Evolutionary conservation across 768 basidiomycete genomes (phyloP).

Genomic region (Rossbeevera mucosa): DNA sequence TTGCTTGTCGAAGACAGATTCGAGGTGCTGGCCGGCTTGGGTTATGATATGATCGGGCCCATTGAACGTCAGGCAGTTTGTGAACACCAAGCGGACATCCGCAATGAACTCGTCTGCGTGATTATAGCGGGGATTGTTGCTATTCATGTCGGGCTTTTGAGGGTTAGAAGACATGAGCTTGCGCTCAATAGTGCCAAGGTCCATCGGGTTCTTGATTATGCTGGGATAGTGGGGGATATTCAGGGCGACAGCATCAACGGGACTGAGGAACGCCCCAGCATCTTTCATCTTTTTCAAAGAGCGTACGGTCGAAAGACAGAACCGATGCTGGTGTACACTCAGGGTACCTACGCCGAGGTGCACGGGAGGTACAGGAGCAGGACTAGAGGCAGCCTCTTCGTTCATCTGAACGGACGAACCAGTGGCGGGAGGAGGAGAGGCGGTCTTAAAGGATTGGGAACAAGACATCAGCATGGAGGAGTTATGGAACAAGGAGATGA

Average conservation of each 20-base stretch:
- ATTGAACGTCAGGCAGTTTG: constrained; percentile 88
- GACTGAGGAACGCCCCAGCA: constrained; percentile 71
- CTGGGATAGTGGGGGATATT: constrained; percentile 84
- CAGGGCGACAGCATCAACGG: constrained; percentile 84
- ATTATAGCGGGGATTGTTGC: constrained; percentile 69
- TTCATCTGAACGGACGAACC: constrained; percentile 32
- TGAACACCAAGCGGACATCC: constrained; percentile 86
- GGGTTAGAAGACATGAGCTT: constrained; percentile 82
- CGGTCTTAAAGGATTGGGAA: constrained; percentile 47
- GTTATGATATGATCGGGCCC: constrained; percentile 83
- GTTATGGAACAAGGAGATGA: constrained; percentile 42
- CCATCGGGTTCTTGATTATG: constrained; percentile 91
- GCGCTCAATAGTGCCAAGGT: constrained; percentile 86
- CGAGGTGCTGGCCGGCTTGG: constrained; percentile 74
- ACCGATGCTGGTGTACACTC: constrained; percentile 70
- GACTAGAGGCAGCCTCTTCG: constrained; percentile 20
- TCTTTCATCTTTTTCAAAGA: constrained; percentile 85
- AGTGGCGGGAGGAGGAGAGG: constrained; percentile 69
- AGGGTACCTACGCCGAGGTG: constrained; percentile 37
- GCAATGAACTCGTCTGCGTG: constrained; percentile 74
- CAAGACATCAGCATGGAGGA: constrained; percentile 49
- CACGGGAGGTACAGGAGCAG: constrained; percentile 6
- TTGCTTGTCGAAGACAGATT: constrained; percentile 84
- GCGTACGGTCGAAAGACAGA: constrained; percentile 71
- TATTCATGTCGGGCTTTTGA: constrained; percentile 65